Base-by-base conservation (phyloP, 2,329 filamentous ascomycete genomes). In the Amauroascus verrucosus region DNA sequence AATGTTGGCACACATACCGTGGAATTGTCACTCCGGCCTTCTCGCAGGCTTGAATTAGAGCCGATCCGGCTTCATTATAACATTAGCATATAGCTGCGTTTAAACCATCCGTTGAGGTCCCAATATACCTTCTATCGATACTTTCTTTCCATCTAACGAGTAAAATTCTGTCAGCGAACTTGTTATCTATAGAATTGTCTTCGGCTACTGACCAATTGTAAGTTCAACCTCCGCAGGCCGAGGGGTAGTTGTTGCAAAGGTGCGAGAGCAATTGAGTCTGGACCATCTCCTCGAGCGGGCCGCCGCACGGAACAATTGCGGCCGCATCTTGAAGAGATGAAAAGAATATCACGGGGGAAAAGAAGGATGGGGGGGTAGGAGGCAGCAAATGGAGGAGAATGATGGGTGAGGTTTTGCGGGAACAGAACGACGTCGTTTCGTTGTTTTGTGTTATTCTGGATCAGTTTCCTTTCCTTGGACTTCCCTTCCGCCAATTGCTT, bases 21-120 rank as follows among this genome's bases (percentile, higher is more conserved):
- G 91, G 91, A 67, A 97, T 79, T 58, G 86, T 93, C 61, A 79
- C 81, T 67, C 93, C 93, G 60, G 91, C 93, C 77, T 98, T 96
- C 76, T 98, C 93, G 77, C 93, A 98, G 68, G 93, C 93, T 77
- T 98, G 93, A 70, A 98, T 98, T 65, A 98, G 81, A 67, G 93
- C 91, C 64, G 93, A 93, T 62, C 91, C 91, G 74, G 91, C 91
- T 95, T 70, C 71, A 50, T 43, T 37, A 50, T 44, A 49, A 11
- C 18, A 50, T 53, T 35, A 58, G 65, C 54, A 62, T 64, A 56
- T 53, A 56, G 68, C 77, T 65, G 35, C 14, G 28, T 11, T 48
- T 8, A 9, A 20, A 24, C n/a, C n/a, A 4, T 26, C 46, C 46
- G 32, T 13, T n/a, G 9, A 32, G 37, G 28, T 28, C 14, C 18